phyloP scores from a whole-genome alignment of 306 rosid species.

The Calophaca sinica region DNA sequence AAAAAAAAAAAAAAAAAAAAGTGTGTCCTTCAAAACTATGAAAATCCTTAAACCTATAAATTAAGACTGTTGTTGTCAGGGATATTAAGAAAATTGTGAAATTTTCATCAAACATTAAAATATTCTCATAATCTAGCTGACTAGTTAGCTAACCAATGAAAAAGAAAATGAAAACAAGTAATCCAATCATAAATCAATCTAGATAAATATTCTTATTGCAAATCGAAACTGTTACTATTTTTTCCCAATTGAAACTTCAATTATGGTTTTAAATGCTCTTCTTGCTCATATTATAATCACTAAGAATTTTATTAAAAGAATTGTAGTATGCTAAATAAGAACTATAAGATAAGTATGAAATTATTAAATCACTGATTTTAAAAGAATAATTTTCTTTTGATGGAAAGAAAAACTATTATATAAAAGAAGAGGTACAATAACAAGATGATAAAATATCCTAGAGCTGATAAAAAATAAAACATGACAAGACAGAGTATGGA shows the following conservation, averaged over 20 bases:
- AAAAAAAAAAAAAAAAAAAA: conserved; percentile 18
- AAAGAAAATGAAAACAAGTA: conserved; percentile 13
- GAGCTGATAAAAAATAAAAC: too few relatives aligned
- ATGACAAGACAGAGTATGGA: too few relatives aligned
- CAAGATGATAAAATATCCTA: too few relatives aligned
- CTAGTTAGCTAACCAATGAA: conserved; percentile 18
- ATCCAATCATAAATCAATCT: conserved; percentile 3
- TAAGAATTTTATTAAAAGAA: neutral
- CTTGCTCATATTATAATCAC: conserved; percentile 21
- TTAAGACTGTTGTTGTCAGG: neutral
- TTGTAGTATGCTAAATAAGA: neutral
- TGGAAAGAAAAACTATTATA: neutral
- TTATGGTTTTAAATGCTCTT: neutral
- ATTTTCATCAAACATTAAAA: conserved; percentile 4
- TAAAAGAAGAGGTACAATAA: neutral
- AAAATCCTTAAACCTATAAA: conserved; percentile 11
- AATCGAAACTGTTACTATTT: neutral
- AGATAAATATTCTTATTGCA: neutral
- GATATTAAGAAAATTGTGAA: neutral
- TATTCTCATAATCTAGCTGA: neutral
- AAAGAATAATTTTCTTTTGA: conserved; percentile 12
- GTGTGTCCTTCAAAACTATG: neutral
- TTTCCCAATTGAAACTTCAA: conserved; percentile 26
- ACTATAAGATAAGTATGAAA: neutral
- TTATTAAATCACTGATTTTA: neutral